phyloP scores from a whole-genome alignment of 2,329 filamentous ascomycete species.

The Rhynchosporium graminicola region DNA sequence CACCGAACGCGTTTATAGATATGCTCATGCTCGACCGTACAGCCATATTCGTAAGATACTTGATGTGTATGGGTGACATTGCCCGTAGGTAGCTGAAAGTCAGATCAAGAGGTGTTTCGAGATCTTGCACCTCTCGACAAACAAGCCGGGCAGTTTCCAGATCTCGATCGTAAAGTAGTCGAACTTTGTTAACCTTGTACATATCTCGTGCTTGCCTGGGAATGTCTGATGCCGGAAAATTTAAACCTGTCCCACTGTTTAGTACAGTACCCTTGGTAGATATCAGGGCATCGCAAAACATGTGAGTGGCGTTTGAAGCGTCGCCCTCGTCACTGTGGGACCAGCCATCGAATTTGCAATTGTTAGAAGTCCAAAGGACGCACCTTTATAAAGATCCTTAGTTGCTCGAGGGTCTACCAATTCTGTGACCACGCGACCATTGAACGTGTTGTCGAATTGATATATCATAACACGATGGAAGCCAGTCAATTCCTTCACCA shows the following conservation, averaged over 20 bases:
- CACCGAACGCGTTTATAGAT: constrained; percentile 81
- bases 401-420: constrained; percentile 78
- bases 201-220: constrained; percentile 84
- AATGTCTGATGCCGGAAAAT: constrained; percentile 87
- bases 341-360: too few species aligned
- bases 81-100: constrained; percentile 72
- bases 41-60: constrained; percentile 85
- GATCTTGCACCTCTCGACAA: constrained; percentile 72
- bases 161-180: constrained; percentile 83
- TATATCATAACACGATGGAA: constrained; percentile 95
- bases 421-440: constrained; percentile 85
- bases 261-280: background rate
- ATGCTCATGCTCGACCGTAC: constrained; percentile 95
- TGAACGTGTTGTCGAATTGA: constrained; percentile 81
- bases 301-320: background rate
- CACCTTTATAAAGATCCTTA: constrained; percentile 79
- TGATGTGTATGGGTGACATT: constrained; percentile 88
- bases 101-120: constrained; percentile 76
- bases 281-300: background rate
- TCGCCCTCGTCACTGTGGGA: too few species aligned
- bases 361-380: constrained; percentile 61
- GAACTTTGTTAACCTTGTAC: constrained; percentile 87
- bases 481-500: constrained; percentile 85
- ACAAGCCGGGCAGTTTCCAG: constrained; percentile 78
- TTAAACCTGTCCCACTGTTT: constrained; percentile 47